Percentiles rank a stretch among this genome's conserved stretches.
These are phyloP conservation scores for Daphne laureola DNA, from an alignment of 441 rosid species.

Conservation along the genomic window DNA sequence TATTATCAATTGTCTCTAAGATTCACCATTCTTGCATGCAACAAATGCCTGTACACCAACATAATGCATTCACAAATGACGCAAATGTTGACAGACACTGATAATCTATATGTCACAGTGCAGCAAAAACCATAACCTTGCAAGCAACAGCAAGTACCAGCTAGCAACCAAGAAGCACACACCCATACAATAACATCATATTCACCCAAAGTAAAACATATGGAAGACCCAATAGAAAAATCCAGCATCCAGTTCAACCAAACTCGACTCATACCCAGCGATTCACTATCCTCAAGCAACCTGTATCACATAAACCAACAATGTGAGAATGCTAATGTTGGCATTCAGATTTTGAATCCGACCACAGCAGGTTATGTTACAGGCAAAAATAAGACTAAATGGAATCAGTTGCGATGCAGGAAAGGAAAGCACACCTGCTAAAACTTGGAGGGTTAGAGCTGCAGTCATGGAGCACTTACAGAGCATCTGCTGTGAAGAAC, in stretches of 20 bases:
- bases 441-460: constrained; percentile 7
- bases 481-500: constrained; percentile 26
- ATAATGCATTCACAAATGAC: background rate
- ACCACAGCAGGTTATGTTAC: too few relatives aligned
- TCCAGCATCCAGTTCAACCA: constrained; percentile 11
- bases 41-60: background rate
- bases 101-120: constrained; percentile 7
- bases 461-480: constrained; percentile 6
- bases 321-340: background rate
- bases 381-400: background rate
- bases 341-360: background rate
- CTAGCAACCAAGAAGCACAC: constrained; percentile 10
- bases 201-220: background rate
- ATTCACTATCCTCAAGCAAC: background rate
- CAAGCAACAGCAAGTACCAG: background rate
- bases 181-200: constrained; percentile 7
- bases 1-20: too few relatives aligned
- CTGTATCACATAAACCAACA: constrained; percentile 13
- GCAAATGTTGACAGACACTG: background rate
- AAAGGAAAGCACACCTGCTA: constrained; percentile 19
- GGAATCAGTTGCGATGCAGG: background rate
- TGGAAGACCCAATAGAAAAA: constrained; percentile 1
- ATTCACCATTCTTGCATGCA: background rate
- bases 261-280: background rate
- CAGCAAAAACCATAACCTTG: background rate